phyloP scores from a whole-genome alignment of 1,284 basidiomycete species.

The Amylostereum chailletii region DNA sequence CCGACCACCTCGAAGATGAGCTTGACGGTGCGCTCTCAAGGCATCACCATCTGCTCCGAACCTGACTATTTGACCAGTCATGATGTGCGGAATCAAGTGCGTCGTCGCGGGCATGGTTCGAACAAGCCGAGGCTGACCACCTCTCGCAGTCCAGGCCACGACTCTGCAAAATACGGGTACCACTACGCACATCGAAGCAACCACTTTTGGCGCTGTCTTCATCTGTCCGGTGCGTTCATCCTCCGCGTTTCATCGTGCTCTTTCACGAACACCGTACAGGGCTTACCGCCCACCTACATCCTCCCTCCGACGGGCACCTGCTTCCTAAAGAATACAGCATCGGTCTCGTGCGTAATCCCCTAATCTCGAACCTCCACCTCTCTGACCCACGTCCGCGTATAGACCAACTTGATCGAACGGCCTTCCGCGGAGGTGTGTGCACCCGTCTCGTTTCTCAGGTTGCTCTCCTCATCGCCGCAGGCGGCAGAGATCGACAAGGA shows the following conservation, averaged over 20 bases:
- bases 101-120: slow-evolving; percentile 7
- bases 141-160: not conserved
- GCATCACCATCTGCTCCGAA: not conserved
- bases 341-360: slow-evolving; percentile 35
- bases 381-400: not conserved
- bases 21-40: slow-evolving; percentile 31
- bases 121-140: not conserved
- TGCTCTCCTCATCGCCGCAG: slow-evolving; percentile 20
- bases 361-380: not conserved
- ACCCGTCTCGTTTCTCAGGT: not conserved
- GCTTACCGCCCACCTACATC: slow-evolving; percentile 37
- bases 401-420: slow-evolving; percentile 56
- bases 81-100: slow-evolving; percentile 65
- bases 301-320: slow-evolving; percentile 35
- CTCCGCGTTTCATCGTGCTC: not conserved
- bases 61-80: slow-evolving; percentile 26
- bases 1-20: slow-evolving; percentile 23
- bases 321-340: slow-evolving; percentile 38
- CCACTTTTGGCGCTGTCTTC: slow-evolving; percentile 35
- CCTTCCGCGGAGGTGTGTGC: slow-evolving; percentile 42
- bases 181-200: slow-evolving; percentile 51
- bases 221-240: slow-evolving; percentile 25
- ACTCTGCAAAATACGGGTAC: slow-evolving; percentile 25
- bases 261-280: slow-evolving; percentile 23
- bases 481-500: slow-evolving; percentile 47